Evolutionary conservation across 306 rosid genomes (phyloP).

Genomic region (Neltuma alba): DNA sequence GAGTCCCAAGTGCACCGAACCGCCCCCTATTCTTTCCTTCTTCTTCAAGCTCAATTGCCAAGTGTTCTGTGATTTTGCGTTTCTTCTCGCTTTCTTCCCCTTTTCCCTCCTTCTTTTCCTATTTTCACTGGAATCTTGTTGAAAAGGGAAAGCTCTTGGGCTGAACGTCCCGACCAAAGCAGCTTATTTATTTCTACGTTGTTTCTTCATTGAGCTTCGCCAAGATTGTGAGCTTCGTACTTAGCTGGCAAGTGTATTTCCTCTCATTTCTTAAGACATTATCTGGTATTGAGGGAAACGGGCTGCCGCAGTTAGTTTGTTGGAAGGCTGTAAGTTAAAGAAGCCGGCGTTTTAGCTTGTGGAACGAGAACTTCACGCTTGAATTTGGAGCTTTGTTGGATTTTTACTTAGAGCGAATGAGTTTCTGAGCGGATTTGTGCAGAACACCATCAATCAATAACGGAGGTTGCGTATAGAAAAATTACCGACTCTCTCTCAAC

Average conservation of each 20-base stretch:
- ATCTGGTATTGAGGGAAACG: not conserved
- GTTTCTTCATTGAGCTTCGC: slow-evolving; percentile 20
- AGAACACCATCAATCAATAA: slow-evolving; percentile 28
- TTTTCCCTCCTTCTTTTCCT: not conserved
- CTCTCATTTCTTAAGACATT: slow-evolving; percentile 12
- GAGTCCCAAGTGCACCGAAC: slow-evolving; percentile 12
- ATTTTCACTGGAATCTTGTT: slow-evolving; percentile 29
- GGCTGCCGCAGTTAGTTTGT: not conserved
- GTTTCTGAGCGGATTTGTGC: slow-evolving; percentile 18
- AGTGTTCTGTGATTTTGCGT: slow-evolving; percentile 10
- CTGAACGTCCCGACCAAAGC: slow-evolving; percentile 2
- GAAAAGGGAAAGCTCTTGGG: slow-evolving; percentile 11
- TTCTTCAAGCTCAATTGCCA: slow-evolving; percentile 45
- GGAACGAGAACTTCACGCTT: slow-evolving; percentile 16
- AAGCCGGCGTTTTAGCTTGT: slow-evolving; percentile 22
- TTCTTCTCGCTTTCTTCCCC: not conserved
- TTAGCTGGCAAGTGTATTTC: not conserved
- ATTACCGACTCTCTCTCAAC: slow-evolving; percentile 23
- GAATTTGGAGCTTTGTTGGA: slow-evolving; percentile 24
- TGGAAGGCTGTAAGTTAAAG: not conserved
- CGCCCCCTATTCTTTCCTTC: slow-evolving; percentile 40
- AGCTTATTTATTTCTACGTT: not conserved
- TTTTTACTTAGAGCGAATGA: not conserved
- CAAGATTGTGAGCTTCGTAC: not conserved
- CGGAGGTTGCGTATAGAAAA: slow-evolving; percentile 17